Conservation (phyloP, 768 basidiomycete genomes). For the Boletus rubescentipes region DNA sequence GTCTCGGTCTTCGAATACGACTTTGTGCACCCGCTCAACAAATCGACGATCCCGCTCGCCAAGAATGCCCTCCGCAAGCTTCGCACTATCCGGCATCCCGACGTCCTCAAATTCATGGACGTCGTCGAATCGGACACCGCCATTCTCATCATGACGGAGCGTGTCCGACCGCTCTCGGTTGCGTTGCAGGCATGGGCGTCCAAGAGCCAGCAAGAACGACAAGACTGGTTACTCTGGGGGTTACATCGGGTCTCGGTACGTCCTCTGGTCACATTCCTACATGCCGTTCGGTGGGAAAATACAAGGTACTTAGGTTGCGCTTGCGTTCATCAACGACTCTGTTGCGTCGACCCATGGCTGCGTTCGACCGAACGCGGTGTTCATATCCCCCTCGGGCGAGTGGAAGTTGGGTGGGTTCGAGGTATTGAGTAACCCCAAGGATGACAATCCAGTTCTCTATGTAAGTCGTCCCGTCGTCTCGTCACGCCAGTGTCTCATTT, state of each 20-base stretch:
- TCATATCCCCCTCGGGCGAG: constrained; percentile 91
- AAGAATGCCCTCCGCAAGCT: constrained; percentile 89
- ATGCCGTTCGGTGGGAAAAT: not conserved
- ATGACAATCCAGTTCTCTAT: constrained; percentile 76
- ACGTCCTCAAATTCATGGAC: constrained; percentile 94
- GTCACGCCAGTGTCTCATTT: constrained; percentile 14
- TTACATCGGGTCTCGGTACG: constrained; percentile 82
- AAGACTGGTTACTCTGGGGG: constrained; percentile 95
- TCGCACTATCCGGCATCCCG: constrained; percentile 90
- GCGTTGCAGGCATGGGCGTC: constrained; percentile 62
- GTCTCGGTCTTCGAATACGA: constrained; percentile 96
- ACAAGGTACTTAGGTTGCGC: constrained; percentile 61
- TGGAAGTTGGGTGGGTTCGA: constrained; percentile 98
- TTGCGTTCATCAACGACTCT: constrained; percentile 87
- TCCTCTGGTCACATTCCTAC: constrained; percentile 8
- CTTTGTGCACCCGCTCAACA: constrained; percentile 56
- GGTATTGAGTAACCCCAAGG: constrained; percentile 78
- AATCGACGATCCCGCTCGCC: constrained; percentile 69
- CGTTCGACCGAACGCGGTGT: constrained; percentile 71
- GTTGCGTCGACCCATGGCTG: constrained; percentile 83
- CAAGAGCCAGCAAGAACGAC: constrained; percentile 61
- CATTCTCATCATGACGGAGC: constrained; percentile 93
- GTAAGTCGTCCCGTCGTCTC: constrained; percentile 44
- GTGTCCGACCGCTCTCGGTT: constrained; percentile 70
- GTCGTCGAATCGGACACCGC: constrained; percentile 85